Evolutionary conservation across 805 yeast genomes (phyloP), one percentile per base, ranked within the genome.

Genomic region (Spathaspora passalidarum): DNA sequence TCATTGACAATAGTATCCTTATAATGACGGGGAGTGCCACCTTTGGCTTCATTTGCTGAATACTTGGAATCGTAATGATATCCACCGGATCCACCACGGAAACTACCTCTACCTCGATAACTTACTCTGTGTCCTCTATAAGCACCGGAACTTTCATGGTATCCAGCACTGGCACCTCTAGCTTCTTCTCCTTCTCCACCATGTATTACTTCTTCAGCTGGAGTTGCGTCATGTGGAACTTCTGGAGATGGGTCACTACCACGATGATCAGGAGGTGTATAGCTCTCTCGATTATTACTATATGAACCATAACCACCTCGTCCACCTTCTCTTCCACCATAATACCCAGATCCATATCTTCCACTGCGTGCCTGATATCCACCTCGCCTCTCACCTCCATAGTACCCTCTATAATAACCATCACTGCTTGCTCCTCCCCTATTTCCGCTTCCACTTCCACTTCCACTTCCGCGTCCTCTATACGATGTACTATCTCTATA

Each of bases 391-490:
- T 39, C 32, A 14, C 41, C 38, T 16, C 35, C 29, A 21, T 14
- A 36, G 21, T 42, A 34, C 38, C 44, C 35, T 18, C 9, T 16
- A 42, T 45, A 43, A 23, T 23, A 22, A 42, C 32, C 23, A 32
- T 42, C 29, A 5, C 40, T n/a, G 6, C 61, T 44, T 11, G 55
- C 53, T 20, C 62, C 48, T 14, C 49, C 38, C 21, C 49, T 25
- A 17, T 26, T 36, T 36, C 51, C 47, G 29, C 52, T 59, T 14
- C 61, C 46, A 11, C 55, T 52, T 20, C 62, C 48, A 14, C 49
- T 35, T 26, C 49, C 32, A 17, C 39, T 36, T 36, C 51, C 47
- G 29, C 52, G 23, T 8, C 56, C 58, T 44, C 61, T 42, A 36
- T 57, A 52, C 8, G 34, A 29, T 25, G 29, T 32, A 51, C 17